Evolutionary conservation across 768 basidiomycete species (phyloP), one percentile per base, ranked within the genome.

Genomic region (Tricholoma sp.): DNA sequence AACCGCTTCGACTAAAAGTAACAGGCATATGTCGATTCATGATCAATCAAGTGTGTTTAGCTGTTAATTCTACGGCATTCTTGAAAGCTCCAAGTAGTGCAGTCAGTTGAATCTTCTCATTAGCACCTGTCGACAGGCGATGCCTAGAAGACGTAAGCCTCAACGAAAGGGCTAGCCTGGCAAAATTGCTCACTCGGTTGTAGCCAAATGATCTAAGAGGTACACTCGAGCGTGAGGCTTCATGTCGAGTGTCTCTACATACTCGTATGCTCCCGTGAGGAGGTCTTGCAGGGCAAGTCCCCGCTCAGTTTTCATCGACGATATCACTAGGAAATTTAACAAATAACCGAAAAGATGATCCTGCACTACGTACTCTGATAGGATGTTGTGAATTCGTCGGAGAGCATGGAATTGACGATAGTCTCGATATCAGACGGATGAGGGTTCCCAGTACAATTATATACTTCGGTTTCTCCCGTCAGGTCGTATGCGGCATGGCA

Each of bases 401-500:
- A 83, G 67, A 98, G 83, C 97, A 99, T 98, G 8, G 90, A 91
- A 61, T 91, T 87, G 31, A 98, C 91, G 39, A 99, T 89, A 10
- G 84, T 82, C 67, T 95, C 93, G 47, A 99, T 93, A 72, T 99
- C 97, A 24, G 83, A 81, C 0, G 97, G 97, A 69, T 98, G 94
- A 18, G 97, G 97, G 63, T 86, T 95, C 39, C 97, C 97, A 0
- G 97, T 98, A 70, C 96, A 98, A 62, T 89, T 92, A 71, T 98
- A 99, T 21, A 99, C 84, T 61, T 97, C 94, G 0, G 85, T 84
- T 73, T 98, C 95, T 56, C 91, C 89, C 31, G 86, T 85, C 9
- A 82, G 70, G 43, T 95, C 92, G 68, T 98, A 99, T 3, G 96
- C 97, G 14, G 97, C 95, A 69, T 98, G 94, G 66, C 97, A 99